Percentiles rank a stretch among this genome's conserved stretches.
Evolutionary conservation across 306 rosid genomes (phyloP).

Genomic region (Prunus padus): DNA sequence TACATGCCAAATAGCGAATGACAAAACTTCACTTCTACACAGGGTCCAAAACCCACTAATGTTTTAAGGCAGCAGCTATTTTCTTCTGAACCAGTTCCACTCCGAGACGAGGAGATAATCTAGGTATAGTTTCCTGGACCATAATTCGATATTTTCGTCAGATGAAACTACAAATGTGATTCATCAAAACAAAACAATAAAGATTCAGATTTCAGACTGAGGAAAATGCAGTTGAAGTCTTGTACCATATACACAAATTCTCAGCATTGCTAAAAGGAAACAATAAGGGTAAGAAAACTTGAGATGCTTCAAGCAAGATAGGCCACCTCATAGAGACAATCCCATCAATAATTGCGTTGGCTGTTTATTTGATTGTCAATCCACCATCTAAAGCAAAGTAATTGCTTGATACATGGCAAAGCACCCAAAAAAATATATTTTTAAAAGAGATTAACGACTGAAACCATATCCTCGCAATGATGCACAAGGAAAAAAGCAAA

Average conservation of each 20-base stretch:
- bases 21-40: not conserved
- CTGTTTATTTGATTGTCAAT: conserved; percentile 10
- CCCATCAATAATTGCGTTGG: not conserved
- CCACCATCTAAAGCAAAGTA: conserved; percentile 28
- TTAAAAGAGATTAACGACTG: not conserved
- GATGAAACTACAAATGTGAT: conserved; percentile 17
- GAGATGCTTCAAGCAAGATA: conserved; percentile 7
- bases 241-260: not conserved
- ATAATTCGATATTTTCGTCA: conserved; percentile 24
- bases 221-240: conserved; percentile 1
- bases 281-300: not conserved
- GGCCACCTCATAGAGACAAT: not conserved
- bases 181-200: not conserved
- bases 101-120: conserved; percentile 85
- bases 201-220: not conserved
- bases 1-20: not conserved
- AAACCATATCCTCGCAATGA: conserved; percentile 5
- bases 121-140: conserved; percentile 66
- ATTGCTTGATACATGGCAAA: conserved; percentile 5
- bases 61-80: conserved; percentile 66
- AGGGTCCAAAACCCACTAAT: conserved; percentile 25
- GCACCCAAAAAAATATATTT: not conserved
- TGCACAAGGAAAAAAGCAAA: conserved; percentile 7
- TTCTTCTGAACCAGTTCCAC: conserved; percentile 84
- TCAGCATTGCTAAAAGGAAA: not conserved